Percentiles rank a stretch among this genome's conserved stretches.
These are phyloP conservation scores for Phytophthora pluvialis DNA, from an alignment of 352 stramenopile genomes.

Conservation along the genomic window DNA sequence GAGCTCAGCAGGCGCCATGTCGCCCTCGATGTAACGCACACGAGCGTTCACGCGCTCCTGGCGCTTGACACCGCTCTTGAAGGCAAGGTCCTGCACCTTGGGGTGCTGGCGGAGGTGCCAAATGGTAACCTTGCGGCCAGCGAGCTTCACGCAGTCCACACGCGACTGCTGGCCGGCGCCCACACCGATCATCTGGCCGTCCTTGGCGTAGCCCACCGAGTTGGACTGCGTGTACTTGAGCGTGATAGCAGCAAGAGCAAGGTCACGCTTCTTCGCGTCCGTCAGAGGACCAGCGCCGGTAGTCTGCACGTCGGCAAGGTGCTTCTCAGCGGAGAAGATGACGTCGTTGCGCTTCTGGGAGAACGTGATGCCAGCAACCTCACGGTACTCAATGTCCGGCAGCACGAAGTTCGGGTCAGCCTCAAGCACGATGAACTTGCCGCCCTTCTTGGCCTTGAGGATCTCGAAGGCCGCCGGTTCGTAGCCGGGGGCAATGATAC, in stretches of 20 bases:
- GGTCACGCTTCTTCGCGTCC: slow-evolving; percentile 95
- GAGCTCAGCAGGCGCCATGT: slow-evolving; percentile 97
- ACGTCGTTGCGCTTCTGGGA: slow-evolving; percentile 98
- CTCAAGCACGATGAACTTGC: slow-evolving; percentile 99
- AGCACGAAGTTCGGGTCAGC: slow-evolving; percentile 93
- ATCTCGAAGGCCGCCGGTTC: slow-evolving; percentile 97
- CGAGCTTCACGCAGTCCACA: slow-evolving; percentile 99
- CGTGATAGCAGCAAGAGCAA: slow-evolving; percentile 99
- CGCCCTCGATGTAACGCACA: slow-evolving; percentile 99
- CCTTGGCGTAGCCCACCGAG: slow-evolving; percentile 98
- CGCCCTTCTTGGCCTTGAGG: slow-evolving; percentile 98
- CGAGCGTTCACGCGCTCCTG: slow-evolving; percentile 99
- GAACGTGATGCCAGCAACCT: slow-evolving; percentile 99
- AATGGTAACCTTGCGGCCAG: slow-evolving; percentile 96
- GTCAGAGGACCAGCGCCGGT: slow-evolving; percentile 85
- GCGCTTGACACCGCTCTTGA: slow-evolving; percentile 98
- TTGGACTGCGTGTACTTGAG: slow-evolving; percentile 99
- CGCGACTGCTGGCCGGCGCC: slow-evolving; percentile 98
- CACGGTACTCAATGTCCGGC: slow-evolving; percentile 96
- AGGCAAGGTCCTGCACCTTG: slow-evolving; percentile 94
- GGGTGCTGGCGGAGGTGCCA: slow-evolving; percentile 99
- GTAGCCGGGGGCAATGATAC: slow-evolving; percentile 99
- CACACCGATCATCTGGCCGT: slow-evolving; percentile 99
- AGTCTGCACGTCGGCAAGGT: slow-evolving; percentile 95
- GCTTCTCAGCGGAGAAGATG: slow-evolving; percentile 90